These are phyloP conservation scores for Arthrobotrys musiformis DNA, from an alignment of 2,329 filamentous ascomycete genomes.

Conservation along the genomic window DNA sequence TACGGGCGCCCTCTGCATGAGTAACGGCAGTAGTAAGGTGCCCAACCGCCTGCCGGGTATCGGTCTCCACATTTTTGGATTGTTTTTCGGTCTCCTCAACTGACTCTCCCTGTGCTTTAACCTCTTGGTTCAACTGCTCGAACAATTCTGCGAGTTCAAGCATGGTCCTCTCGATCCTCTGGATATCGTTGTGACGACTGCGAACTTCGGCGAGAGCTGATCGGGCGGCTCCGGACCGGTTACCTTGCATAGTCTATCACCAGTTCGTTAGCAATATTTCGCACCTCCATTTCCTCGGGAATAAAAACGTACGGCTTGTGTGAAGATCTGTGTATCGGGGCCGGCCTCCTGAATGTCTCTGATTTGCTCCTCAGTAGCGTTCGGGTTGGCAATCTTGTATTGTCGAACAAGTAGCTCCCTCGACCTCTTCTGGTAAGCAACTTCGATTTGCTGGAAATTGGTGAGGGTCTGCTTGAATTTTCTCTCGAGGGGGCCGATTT, in stretches of 20 bases:
- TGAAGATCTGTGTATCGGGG: constrained; percentile 78
- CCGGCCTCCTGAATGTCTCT: constrained; percentile 77
- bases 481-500: constrained; percentile 83
- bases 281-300: too few relatives aligned
- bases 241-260: constrained; percentile 66
- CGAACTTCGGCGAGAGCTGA: constrained; percentile 81
- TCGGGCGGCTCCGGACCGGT: constrained; percentile 78
- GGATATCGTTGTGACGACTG: constrained; percentile 84
- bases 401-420: constrained; percentile 87
- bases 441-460: constrained; percentile 82
- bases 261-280: background rate
- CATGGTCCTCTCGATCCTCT: constrained; percentile 92
- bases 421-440: constrained; percentile 80
- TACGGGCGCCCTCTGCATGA: constrained; percentile 74
- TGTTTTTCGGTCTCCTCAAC: constrained; percentile 86
- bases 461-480: constrained; percentile 83
- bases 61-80: constrained; percentile 83
- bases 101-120: constrained; percentile 84
- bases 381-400: constrained; percentile 86
- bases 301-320: constrained; percentile 72
- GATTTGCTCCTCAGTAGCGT: constrained; percentile 82
- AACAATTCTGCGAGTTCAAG: constrained; percentile 87
- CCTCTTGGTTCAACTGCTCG: constrained; percentile 85
- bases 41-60: constrained; percentile 80
- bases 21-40: constrained; percentile 76